Evolutionary conservation across 352 stramenopile species (phyloP), one percentile per base, ranked within the genome.

Genomic region (Pythium volutum): DNA sequence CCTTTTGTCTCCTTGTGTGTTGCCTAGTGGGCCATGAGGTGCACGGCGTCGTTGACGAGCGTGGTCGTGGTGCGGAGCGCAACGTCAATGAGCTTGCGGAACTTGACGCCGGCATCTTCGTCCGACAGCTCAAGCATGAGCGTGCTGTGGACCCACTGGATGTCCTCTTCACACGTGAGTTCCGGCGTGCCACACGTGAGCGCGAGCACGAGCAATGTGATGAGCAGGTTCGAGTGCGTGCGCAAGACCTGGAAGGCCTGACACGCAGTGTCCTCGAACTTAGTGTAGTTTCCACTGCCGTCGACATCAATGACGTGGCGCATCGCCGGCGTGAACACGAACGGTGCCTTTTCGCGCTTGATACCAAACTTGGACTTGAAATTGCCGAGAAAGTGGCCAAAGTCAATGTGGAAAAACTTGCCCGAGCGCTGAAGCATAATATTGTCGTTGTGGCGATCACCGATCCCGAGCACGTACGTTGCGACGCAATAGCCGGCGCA

Each of bases 361-460:
- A 97, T 80, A 10, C 93, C 93, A 15, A 96, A 59, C 60, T 97
- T 98, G 23, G 74, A 89, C 71, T 98, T 98, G 71, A 97, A 98
- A 49, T 98, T 96, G n/a, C 93, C 93, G 26, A 98, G 68, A 52
- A 98, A 97, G 64, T 98, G 93, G 1, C 95, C 95, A 65, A 98
- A 98, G 55, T 98, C 95, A 52, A 98, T 98, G 81, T 98, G 95
- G 72, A 98, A 98, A 23, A 98, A 84, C 60, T 95, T 96, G 0
- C 95, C 95, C 6, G 92, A 87, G 18, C 79, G 77, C 64, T 96
- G 96, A 46, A 98, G 71, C 95, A 98, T 98, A 52, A 98, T 84
- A 66, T 98, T 98, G 69, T 98, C 93, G 62, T 96, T 97, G 73
- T 98, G 93, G 8, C 93, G 86, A 55, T 98, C 93, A 9, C 93